Percentiles rank a stretch among this genome's conserved stretches.
Evolutionary conservation across 2,329 filamentous ascomycete genomes (phyloP).

Genomic region (Phyllosticta citrichinensis): DNA sequence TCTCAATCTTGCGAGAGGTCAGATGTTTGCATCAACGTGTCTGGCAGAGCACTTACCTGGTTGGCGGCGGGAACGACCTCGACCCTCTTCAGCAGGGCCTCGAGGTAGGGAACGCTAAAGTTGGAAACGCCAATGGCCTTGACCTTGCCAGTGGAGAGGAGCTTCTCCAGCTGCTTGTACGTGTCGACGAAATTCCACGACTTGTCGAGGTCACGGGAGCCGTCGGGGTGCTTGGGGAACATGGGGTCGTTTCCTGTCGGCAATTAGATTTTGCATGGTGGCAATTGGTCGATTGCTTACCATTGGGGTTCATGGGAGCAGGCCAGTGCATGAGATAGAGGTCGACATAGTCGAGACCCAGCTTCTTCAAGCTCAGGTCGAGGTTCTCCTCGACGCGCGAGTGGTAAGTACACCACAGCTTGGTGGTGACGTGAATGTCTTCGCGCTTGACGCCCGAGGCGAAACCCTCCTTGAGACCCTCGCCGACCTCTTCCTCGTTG

Average conservation of each 20-base stretch:
- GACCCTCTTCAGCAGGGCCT: conserved; percentile 45
- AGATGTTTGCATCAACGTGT: not conserved
- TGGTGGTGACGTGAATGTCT: conserved; percentile 75
- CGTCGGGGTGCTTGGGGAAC: conserved; percentile 66
- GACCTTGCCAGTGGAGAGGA: conserved; percentile 37
- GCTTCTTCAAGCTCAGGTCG: conserved; percentile 59
- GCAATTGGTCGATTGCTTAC: conserved; percentile 26
- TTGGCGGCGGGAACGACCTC: conserved; percentile 58
- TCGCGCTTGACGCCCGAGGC: conserved; percentile 60
- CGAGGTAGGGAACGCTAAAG: conserved; percentile 37
- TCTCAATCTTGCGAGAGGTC: conserved; percentile 45
- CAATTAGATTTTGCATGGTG: conserved; percentile 13
- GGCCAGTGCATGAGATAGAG: conserved; percentile 80
- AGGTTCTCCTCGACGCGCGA: conserved; percentile 58
- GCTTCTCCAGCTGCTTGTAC: conserved; percentile 66
- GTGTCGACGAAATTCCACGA: conserved; percentile 63
- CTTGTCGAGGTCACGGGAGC: conserved; percentile 61
- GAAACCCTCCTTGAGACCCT: conserved; percentile 65
- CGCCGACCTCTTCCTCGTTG: conserved; percentile 75
- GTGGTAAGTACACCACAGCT: conserved; percentile 77
- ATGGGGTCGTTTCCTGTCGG: conserved; percentile 53
- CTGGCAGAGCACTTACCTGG: conserved; percentile 32
- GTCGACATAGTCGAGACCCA: conserved; percentile 74
- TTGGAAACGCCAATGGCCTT: conserved; percentile 43
- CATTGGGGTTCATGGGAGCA: conserved; percentile 67